A percentile compares a stretch with the other conserved stretches of the same genome.
These are phyloP conservation scores for Exserohilum turcica DNA, from an alignment of 2,329 filamentous ascomycete species.

Conservation along the genomic window DNA sequence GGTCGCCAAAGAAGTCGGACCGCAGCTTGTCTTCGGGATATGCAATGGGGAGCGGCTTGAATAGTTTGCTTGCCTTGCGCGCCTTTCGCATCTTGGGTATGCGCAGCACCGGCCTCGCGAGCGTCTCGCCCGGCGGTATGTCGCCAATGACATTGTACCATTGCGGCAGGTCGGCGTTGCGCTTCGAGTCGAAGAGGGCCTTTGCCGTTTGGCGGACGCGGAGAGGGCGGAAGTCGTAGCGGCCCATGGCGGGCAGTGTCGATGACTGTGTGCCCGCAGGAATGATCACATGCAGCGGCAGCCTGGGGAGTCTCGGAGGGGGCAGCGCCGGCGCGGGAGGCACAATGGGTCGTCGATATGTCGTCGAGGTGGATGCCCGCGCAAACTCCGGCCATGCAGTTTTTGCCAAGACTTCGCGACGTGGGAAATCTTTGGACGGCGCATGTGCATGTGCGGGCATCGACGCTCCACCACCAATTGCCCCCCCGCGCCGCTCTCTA, in stretches of 20 bases:
- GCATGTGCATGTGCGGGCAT: background rate
- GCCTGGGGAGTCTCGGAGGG: background rate
- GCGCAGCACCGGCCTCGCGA: constrained; percentile 61
- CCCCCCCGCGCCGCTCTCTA: background rate
- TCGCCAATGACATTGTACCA: constrained; percentile 64
- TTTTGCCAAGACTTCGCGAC: constrained; percentile 16
- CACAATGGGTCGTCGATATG: constrained; percentile 11
- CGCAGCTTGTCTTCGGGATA: constrained; percentile 87
- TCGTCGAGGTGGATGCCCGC: constrained; percentile 7
- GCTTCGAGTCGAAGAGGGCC: constrained; percentile 54
- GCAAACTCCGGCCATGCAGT: constrained; percentile 14
- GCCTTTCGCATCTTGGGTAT: constrained; percentile 50
- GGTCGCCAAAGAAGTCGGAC: constrained; percentile 83
- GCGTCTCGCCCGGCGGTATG: constrained; percentile 64
- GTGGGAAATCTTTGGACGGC: constrained; percentile 14
- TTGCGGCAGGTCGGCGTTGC: constrained; percentile 51
- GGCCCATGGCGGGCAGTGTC: constrained; percentile 52
- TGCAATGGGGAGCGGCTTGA: constrained; percentile 74
- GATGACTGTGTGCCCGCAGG: background rate
- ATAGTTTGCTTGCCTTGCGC: constrained; percentile 73
- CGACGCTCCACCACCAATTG: constrained; percentile 9
- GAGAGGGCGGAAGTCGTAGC: constrained; percentile 57
- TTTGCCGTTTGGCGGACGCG: constrained; percentile 60
- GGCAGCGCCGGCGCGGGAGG: background rate
- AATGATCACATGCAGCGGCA: constrained; percentile 1